Base-by-base conservation (phyloP, 257 asterid species). In the Striga asiatica region DNA sequence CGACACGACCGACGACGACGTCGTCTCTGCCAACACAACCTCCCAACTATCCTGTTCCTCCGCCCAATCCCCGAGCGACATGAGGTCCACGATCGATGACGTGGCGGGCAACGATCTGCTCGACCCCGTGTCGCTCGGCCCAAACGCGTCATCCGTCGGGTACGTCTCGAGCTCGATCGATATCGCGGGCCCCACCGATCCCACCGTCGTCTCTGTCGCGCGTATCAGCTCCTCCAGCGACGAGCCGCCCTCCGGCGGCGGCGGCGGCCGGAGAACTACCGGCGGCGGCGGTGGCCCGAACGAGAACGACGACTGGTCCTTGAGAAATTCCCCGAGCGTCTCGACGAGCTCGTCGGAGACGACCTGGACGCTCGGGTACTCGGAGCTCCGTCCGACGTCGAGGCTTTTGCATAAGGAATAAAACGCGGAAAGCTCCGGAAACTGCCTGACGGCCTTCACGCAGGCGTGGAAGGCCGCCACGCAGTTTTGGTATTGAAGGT, bases 151-250 rank as follows among this genome's bases (percentile, higher is more conserved):
- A 1, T 75, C 94, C 3, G 54, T 68, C 1, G 81, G 39, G 46
- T 81, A 87, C 10, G 78, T 74, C 69, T 88, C 97, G 20, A 84
- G 74, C 59, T 80, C 95, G 1, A 81, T 88, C 0, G 97, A 88
- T 37, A 84, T 84, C 0, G 95, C 73, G 0, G 88, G 94, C 14
- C 66, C 60, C 6, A 38, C 73, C 0, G 88, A 93, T 14, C 66
- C 60, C 6, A 38, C 60, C 49, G 70, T 70, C 6, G 59, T 58
- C 51, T 77, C 93, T 0, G 88, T 78, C 3, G 89, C 85, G 6
- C 80, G 76, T 52, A 88, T 82, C 0, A 88, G 66, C 3, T 88
- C 97, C 18, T 88, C 95, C 2, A 88, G 20, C 0, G 96, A 87
- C 2, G 89, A 65, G 31, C n/a, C n/a, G n/a, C n/a, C n/a, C n/a